Evolutionary conservation across 2,329 filamentous ascomycete genomes (phyloP).

Genomic region (Cordyceps fumosorosea): DNA sequence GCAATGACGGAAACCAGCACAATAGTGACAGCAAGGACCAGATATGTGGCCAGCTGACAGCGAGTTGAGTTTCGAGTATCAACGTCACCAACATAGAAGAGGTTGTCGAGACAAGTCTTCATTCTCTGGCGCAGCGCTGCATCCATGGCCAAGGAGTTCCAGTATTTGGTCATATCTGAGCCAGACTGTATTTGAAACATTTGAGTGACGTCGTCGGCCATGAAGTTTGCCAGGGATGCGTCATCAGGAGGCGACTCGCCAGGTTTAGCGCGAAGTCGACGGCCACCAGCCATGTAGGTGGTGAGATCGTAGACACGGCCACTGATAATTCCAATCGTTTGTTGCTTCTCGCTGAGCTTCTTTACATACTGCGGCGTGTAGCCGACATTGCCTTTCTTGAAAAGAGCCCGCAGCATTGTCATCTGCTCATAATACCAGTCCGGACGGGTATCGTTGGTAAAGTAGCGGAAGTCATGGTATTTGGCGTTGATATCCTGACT

Average conservation of each 20-base stretch:
- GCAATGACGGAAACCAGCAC: constrained; percentile 74
- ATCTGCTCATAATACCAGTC: constrained; percentile 95
- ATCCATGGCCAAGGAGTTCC: constrained; percentile 62
- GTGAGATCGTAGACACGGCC: constrained; percentile 84
- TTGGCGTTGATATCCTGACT: constrained; percentile 63
- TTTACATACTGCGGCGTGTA: constrained; percentile 73
- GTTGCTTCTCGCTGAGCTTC: constrained; percentile 58
- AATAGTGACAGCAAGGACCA: constrained; percentile 78
- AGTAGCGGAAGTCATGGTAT: constrained; percentile 91
- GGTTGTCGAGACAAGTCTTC: constrained; percentile 79
- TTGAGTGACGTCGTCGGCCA: constrained; percentile 65
- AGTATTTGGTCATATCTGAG: constrained; percentile 74
- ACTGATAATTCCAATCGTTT: constrained; percentile 72
- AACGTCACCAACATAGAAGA: constrained; percentile 88
- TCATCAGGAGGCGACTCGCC: constrained; percentile 43
- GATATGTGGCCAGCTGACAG: constrained; percentile 84
- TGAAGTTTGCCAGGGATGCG: constrained; percentile 63
- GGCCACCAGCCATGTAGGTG: constrained; percentile 70
- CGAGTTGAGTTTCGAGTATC: constrained; percentile 82
- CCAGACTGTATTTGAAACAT: constrained; percentile 75
- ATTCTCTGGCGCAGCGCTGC: constrained; percentile 55
- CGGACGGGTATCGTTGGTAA: constrained; percentile 70
- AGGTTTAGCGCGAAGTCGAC: constrained; percentile 50
- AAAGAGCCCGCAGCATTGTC: constrained; percentile 66
- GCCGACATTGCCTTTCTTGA: constrained; percentile 80